Evolutionary conservation across 345 rosid genomes (phyloP), one percentile per base, ranked within the genome.

Genomic region (Draba incana): DNA sequence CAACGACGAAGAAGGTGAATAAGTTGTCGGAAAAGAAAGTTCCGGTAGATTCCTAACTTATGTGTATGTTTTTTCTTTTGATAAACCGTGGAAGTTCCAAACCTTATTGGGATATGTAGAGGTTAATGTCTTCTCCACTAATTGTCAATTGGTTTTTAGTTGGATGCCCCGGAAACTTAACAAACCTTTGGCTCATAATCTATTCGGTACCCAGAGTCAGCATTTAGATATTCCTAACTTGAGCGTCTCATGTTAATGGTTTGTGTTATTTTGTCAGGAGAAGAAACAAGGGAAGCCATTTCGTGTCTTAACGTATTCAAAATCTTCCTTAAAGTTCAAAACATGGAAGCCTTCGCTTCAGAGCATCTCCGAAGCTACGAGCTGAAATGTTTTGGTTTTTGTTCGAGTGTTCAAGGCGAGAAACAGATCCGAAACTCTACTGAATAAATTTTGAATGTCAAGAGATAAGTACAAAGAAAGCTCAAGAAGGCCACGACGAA

Each of bases 271-370:
- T 6, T 61, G 74, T 11, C 81, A 80, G 94, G 85, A 55, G 27
- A 74, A 31, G 56, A 89, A 71, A 38, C 80, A 75, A 20, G 85
- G 81, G 66, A 84, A 80, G 50, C 81, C 71, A 28, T 72, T 79
- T 74, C 56, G 85, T 10, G 61, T 78, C 4, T 56, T 86, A n/a
- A 65, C 35, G 38, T 85, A 67, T 61, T 49, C 85, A 12, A 74
- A 76, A 42, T 74, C 77, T 35, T 10, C 55, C n/a, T 55, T 72
- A 43, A 82, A 84, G 76, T 56, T 83, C 16, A 89, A 84, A 74
- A 51, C 86, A 60, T 92, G 98, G 97, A 84, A 80, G 62, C 98
- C 98, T 0, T 80, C 88, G 20, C 78, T 92, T 54, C 92, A 85
- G 53, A 90, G 97, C 84, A 92, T 92, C 63, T 82, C 89, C 0